Evolutionary conservation across 176 grass and related monocot species (phyloP).

Genomic region (Otatea glauca): DNA sequence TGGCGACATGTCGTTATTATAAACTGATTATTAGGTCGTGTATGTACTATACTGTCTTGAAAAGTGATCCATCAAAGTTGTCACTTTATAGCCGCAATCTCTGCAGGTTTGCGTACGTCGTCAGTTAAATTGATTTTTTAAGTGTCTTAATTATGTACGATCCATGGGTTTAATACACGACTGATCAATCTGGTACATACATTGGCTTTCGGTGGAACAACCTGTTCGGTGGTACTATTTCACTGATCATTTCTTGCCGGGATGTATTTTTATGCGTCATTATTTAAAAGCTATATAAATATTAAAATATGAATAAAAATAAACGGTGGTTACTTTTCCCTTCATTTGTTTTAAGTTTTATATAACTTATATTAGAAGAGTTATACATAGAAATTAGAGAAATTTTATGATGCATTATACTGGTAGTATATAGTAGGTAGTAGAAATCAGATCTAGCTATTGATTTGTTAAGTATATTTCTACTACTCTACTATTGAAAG

Average conservation of each 20-base stretch:
- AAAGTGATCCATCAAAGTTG: conserved; percentile 5
- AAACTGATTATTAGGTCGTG: background rate
- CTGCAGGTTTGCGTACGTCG: background rate
- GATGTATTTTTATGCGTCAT: too few relatives aligned
- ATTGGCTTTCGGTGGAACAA: conserved; percentile 14
- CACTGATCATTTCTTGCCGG: background rate
- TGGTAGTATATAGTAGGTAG: too few relatives aligned
- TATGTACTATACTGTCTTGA: background rate
- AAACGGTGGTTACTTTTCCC: too few relatives aligned
- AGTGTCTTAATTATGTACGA: background rate
- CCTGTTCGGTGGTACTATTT: background rate
- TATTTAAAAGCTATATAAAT: too few relatives aligned
- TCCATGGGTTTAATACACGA: background rate
- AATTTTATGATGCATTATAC: too few relatives aligned
- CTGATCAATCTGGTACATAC: background rate
- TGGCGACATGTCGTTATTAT: background rate
- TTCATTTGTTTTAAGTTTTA: too few relatives aligned
- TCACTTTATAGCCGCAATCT: conserved; percentile 16
- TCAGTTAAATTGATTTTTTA: background rate
- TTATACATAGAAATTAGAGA: too few relatives aligned
- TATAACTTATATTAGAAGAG: too few relatives aligned
- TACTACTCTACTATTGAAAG: too few relatives aligned
- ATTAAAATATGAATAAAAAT: too few relatives aligned
- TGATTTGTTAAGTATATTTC: too few relatives aligned
- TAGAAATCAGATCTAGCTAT: too few relatives aligned